phyloP scores from a whole-genome alignment of 2,329 filamentous ascomycete species.

The Aspergillus sojae region DNA sequence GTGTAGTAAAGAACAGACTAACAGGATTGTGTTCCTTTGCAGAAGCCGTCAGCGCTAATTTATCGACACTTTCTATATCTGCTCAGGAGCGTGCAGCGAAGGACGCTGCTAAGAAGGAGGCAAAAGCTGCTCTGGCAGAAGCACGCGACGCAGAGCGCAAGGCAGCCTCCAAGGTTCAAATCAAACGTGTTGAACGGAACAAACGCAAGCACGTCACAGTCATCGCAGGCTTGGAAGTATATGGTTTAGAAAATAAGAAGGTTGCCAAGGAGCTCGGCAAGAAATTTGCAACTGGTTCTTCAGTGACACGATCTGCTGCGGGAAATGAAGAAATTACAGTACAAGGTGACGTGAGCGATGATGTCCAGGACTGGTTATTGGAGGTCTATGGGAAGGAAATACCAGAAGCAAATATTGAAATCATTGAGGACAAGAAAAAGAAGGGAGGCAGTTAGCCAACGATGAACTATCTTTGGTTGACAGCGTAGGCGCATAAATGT shows the following conservation, averaged over 20 bases:
- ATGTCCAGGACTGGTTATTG: constrained; percentile 86
- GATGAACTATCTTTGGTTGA: constrained; percentile 9
- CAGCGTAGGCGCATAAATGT: constrained; percentile 6
- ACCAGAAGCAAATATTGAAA: constrained; percentile 91
- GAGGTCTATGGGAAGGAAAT: constrained; percentile 83
- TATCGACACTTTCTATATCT: constrained; percentile 82
- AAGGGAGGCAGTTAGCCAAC: constrained; percentile 55
- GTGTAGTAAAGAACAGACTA: background rate
- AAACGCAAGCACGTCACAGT: constrained; percentile 97
- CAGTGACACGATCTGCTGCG: constrained; percentile 83
- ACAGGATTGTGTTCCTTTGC: background rate
- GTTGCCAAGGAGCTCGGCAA: constrained; percentile 95
- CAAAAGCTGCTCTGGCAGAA: constrained; percentile 87
- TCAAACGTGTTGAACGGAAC: constrained; percentile 97
- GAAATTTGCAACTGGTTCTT: constrained; percentile 94
- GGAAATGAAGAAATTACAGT: constrained; percentile 96
- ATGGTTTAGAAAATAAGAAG: constrained; percentile 93
- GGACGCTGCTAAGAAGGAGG: constrained; percentile 94
- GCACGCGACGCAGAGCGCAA: constrained; percentile 80
- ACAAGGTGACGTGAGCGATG: constrained; percentile 93
- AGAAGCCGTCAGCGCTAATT: constrained; percentile 82
- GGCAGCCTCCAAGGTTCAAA: constrained; percentile 78
- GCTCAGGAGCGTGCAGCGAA: constrained; percentile 94
- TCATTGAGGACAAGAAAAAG: constrained; percentile 95
- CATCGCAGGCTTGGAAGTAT: constrained; percentile 85